These are phyloP conservation scores for Aspergillus sp. DNA, from an alignment of 2,329 filamentous ascomycete genomes.

Conservation along the genomic window DNA sequence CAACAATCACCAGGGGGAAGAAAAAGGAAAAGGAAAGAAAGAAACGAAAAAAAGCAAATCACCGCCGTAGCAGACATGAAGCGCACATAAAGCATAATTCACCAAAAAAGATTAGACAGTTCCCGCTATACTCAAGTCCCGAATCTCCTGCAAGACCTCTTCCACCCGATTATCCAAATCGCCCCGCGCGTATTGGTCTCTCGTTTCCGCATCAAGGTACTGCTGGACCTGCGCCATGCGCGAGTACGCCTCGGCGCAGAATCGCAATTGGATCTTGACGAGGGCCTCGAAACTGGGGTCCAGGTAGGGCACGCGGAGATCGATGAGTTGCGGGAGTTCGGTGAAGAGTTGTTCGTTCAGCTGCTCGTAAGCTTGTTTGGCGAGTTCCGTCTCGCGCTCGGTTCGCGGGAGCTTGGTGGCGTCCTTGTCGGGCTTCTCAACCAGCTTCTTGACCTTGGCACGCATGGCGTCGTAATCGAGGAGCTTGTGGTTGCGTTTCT, in stretches of 20 bases:
- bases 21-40: not conserved
- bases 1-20: not conserved
- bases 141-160: constrained; percentile 93
- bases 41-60: not conserved
- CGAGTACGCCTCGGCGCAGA: constrained; percentile 96
- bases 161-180: constrained; percentile 90
- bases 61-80: not conserved
- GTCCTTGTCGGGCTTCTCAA: constrained; percentile 98
- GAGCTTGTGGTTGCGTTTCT: constrained; percentile 97
- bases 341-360: constrained; percentile 93
- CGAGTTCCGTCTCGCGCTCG: constrained; percentile 95
- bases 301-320: constrained; percentile 92
- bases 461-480: constrained; percentile 97
- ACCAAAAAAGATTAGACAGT: constrained; percentile 51
- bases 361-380: constrained; percentile 89
- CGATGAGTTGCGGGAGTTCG: constrained; percentile 93
- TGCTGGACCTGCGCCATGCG: constrained; percentile 99
- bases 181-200: constrained; percentile 93
- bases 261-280: constrained; percentile 96
- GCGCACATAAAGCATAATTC: constrained; percentile 13
- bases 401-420: constrained; percentile 92
- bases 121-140: constrained; percentile 87
- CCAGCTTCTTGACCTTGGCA: constrained; percentile 93
- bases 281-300: constrained; percentile 96
- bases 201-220: constrained; percentile 90